Evolutionary conservation across 2,329 filamentous ascomycete genomes (phyloP).

Genomic region (Botryotinia convoluta): DNA sequence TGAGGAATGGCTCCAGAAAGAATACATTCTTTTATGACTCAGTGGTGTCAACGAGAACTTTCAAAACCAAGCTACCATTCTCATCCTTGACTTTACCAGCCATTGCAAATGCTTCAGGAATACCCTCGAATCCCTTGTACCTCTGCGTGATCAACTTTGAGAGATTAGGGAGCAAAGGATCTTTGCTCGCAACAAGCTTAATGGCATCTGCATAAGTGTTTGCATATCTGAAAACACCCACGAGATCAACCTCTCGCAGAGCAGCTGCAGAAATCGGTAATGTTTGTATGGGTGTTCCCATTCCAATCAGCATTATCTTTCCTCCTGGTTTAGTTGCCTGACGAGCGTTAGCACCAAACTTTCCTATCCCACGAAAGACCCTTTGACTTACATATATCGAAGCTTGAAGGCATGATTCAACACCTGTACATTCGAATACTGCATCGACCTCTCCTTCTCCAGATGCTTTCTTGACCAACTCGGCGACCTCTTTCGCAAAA

Average conservation of each 20-base stretch:
- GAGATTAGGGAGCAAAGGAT: slow-evolving; percentile 63
- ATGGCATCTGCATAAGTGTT: slow-evolving; percentile 91
- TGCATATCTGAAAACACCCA: slow-evolving; percentile 74
- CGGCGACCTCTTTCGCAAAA: slow-evolving; percentile 40
- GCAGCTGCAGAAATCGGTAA: slow-evolving; percentile 71
- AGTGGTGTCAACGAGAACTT: slow-evolving; percentile 36
- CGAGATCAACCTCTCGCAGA: slow-evolving; percentile 71
- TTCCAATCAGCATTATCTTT: slow-evolving; percentile 72
- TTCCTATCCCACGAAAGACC: slow-evolving; percentile 43
- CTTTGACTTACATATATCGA: slow-evolving; percentile 57
- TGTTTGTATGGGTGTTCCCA: slow-evolving; percentile 75
- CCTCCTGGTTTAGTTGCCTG: slow-evolving; percentile 65
- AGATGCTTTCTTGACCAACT: slow-evolving; percentile 55
- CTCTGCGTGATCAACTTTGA: slow-evolving; percentile 82
- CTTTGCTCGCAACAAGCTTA: slow-evolving; percentile 75
- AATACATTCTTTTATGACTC: not conserved
- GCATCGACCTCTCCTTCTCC: slow-evolving; percentile 56
- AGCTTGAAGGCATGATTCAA: slow-evolving; percentile 55
- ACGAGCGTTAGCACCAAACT: slow-evolving; percentile 18
- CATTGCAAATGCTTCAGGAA: slow-evolving; percentile 82
- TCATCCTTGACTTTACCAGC: slow-evolving; percentile 59
- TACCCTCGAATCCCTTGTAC: slow-evolving; percentile 74
- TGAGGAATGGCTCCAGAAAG: not conserved
- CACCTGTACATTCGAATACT: slow-evolving; percentile 61
- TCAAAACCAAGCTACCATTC: slow-evolving; percentile 36